phyloP scores from a whole-genome alignment of 225 moss, liverwort and hornwort genomes.

The Physcomitrium patens region DNA sequence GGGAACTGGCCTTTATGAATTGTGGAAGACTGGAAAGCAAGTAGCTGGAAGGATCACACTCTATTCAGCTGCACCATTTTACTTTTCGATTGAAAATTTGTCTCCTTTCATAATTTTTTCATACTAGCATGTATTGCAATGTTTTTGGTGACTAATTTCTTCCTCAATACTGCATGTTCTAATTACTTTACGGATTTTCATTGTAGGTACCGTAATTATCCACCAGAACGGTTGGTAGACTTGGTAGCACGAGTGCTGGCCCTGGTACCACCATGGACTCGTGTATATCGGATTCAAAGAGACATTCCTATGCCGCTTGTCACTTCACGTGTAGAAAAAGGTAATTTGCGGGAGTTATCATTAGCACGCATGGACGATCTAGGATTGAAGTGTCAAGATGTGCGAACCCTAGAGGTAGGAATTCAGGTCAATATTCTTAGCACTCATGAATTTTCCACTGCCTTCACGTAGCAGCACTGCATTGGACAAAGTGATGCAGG shows the following conservation, averaged over 20 bases:
- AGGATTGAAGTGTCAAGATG: conserved; percentile 96
- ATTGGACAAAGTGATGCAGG: background rate
- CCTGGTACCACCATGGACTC: conserved; percentile 72
- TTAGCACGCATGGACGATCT: conserved; percentile 97
- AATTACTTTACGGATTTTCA: background rate
- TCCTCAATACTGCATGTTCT: background rate
- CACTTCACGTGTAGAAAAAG: conserved; percentile 73
- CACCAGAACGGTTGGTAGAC: conserved; percentile 69
- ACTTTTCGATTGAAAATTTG: background rate
- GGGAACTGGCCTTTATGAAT: conserved; percentile 97
- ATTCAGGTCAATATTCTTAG: conserved; percentile 70
- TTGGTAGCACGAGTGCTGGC: conserved; percentile 67
- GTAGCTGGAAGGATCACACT: background rate
- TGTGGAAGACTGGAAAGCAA: conserved; percentile 98
- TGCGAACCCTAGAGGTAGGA: conserved; percentile 96
- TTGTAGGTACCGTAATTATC: conserved; percentile 63
- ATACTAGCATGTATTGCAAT: background rate
- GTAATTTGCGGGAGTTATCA: conserved; percentile 83
- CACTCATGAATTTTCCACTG: conserved; percentile 5
- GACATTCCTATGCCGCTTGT: conserved; percentile 80
- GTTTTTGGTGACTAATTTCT: background rate
- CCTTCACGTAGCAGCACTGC: background rate
- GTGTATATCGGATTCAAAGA: conserved; percentile 76
- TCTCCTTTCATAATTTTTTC: conserved; percentile 1
- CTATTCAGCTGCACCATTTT: conserved; percentile 10